These are phyloP conservation scores for Cercophora sp. DNA, from an alignment of 495 filamentous ascomycete species.

Conservation along the genomic window DNA sequence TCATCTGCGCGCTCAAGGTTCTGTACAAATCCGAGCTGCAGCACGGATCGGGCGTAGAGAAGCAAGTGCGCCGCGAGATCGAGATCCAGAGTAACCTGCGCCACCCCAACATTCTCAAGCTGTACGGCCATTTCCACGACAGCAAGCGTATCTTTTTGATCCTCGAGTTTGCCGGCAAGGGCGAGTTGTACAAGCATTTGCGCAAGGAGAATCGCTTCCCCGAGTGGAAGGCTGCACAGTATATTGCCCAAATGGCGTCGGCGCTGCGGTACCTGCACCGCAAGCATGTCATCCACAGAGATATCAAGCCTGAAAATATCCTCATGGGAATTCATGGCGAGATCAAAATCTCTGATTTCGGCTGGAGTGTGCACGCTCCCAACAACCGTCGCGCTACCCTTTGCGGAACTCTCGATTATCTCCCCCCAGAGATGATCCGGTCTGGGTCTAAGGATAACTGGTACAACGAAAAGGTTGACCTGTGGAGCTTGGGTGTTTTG, in stretches of 20 bases:
- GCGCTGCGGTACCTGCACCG: constrained; percentile 89
- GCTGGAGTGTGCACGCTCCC: constrained; percentile 96
- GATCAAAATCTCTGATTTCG: constrained; percentile 98
- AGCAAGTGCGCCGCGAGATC: constrained; percentile 94
- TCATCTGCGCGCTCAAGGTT: constrained; percentile 95
- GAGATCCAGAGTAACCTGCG: constrained; percentile 96
- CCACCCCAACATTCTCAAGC: constrained; percentile 90
- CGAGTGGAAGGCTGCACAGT: constrained; percentile 94
- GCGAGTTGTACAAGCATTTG: constrained; percentile 96
- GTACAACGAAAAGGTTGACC: constrained; percentile 92
- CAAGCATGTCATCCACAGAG: constrained; percentile 97
- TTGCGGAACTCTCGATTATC: constrained; percentile 95
- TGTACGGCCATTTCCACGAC: constrained; percentile 97
- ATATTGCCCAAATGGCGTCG: constrained; percentile 97
- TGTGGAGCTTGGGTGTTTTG: constrained; percentile 93
- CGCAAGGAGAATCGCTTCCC: constrained; percentile 83
- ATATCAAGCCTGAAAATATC: constrained; percentile 99
- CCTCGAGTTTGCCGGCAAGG: constrained; percentile 90
- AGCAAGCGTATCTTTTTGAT: constrained; percentile 94
- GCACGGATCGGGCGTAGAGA: constrained; percentile 82
- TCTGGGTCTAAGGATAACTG: constrained; percentile 73
- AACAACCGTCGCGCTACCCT: constrained; percentile 92
- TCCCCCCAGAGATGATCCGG: constrained; percentile 96
- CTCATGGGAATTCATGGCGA: constrained; percentile 95
- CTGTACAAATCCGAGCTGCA: constrained; percentile 92